Evolutionary conservation across 2,329 filamentous ascomycete genomes (phyloP), one percentile per base, ranked within the genome.

Genomic region (Beauveria caledonica): DNA sequence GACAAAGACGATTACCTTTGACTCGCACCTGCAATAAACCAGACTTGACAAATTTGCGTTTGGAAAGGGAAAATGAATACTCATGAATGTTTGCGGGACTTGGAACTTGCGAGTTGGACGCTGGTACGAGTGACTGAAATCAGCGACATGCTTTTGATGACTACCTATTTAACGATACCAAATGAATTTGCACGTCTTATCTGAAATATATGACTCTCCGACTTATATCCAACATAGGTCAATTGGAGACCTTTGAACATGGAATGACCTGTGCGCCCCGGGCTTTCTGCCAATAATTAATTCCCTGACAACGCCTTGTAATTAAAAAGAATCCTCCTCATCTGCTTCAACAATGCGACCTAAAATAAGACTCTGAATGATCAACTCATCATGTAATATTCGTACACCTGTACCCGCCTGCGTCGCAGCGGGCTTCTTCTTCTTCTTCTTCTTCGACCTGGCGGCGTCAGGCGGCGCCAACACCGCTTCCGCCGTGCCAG

Each of bases 351-450:
- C 83, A 66, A 97, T 74, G 63, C 86, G 84, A 1, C 92, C 93
- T 55, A 96, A 72, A 64, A 99, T 97, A 62, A 97, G 77, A 72
- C 92, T 97, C 78, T 99, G 93, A 60, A 96, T 86, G 23, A 97
- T 85, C 69, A 93, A 85, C 73, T 97, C 93, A 71, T 95, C 88
- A 60, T 86, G 88, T 57, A 96, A 82, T 49, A 94, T 81, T 63
- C 81, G 82, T 42, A 92, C 78, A 62, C 74, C 81, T 9, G 48
- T 25, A 33, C 51, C 65, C 49, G 50, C 70, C 61, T 62, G 74
- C 23, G 46, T 58, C 68, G 36, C 70, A 2, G 44, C 36, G 52
- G 66, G 11, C 66, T 19, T 46, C 64, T 63, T 70, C 66, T 69
- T 75, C 68, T 71, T 80, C 68, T 71, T 80, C 68, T 72, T 77